A percentile compares a stretch with the other conserved stretches of the same genome.
Conservation (phyloP, 192 early-diverging fungal species). For the Podila epigama region DNA sequence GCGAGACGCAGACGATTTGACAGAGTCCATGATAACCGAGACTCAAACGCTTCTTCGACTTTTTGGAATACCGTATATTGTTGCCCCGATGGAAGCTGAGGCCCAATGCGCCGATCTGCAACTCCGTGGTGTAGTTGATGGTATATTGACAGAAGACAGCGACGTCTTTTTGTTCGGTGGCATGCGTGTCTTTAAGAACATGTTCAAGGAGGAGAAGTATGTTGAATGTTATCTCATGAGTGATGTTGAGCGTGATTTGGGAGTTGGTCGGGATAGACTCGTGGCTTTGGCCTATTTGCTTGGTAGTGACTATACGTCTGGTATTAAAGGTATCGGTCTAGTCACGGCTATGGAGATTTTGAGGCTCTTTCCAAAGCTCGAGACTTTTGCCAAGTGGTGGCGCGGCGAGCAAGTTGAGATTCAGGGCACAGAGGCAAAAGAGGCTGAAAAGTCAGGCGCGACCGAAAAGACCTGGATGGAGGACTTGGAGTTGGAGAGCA, state of each 20-base stretch:
- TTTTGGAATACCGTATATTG: constrained; percentile 95
- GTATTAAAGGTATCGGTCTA: constrained; percentile 85
- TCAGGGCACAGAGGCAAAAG: background rate
- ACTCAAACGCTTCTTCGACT: constrained; percentile 77
- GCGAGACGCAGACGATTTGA: constrained; percentile 69
- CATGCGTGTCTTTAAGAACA: constrained; percentile 83
- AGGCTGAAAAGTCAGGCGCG: background rate
- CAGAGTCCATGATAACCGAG: constrained; percentile 77
- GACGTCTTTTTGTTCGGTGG: constrained; percentile 97
- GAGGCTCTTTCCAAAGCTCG: constrained; percentile 69
- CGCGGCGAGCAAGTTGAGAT: constrained; percentile 54
- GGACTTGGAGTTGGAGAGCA: constrained; percentile 48
- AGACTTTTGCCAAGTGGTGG: constrained; percentile 67
- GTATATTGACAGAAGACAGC: constrained; percentile 96
- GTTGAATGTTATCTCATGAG: constrained; percentile 83
- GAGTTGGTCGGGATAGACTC: constrained; percentile 72
- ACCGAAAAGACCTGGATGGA: constrained; percentile 7
- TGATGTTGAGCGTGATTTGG: constrained; percentile 72
- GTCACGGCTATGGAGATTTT: constrained; percentile 92
- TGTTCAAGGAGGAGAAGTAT: constrained; percentile 90
- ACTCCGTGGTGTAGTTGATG: constrained; percentile 77
- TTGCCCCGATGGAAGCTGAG: constrained; percentile 97
- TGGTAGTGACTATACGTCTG: constrained; percentile 97
- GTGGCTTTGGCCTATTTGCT: constrained; percentile 89
- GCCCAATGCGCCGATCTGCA: constrained; percentile 90